phyloP scores from a whole-genome alignment of 306 rosid genomes.

The Malus orientalis region DNA sequence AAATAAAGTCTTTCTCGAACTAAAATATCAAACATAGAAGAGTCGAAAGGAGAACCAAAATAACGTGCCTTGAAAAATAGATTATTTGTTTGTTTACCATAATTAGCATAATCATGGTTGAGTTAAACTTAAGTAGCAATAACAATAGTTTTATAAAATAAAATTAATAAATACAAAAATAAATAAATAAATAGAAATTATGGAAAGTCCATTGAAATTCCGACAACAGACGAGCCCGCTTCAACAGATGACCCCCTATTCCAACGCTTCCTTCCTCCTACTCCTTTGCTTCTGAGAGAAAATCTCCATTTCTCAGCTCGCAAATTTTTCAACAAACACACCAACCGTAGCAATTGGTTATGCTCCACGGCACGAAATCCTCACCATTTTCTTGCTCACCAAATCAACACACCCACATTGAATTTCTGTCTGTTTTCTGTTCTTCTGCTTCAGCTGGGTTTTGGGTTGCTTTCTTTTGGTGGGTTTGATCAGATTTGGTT shows the following conservation, averaged over 20 bases:
- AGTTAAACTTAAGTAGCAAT: background rate
- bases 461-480: background rate
- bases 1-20: fast-evolving
- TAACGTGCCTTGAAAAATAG: too few species aligned
- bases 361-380: background rate
- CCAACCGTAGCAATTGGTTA: background rate
- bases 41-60: background rate
- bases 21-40: too few species aligned
- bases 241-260: conserved; percentile 28
- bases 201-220: background rate
- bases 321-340: background rate
- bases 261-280: conserved; percentile 30
- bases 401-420: background rate
- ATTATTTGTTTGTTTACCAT: background rate
- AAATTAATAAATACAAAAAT: too few species aligned
- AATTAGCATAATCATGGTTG: conserved; percentile 1
- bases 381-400: background rate
- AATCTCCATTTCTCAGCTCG: background rate
- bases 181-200: background rate
- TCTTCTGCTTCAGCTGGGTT: background rate
- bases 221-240: conserved; percentile 3
- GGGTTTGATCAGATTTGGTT: background rate
- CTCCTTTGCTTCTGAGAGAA: background rate
- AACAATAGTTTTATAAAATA: background rate
- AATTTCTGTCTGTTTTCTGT: background rate